Evolutionary conservation across 371 early-diverging fungal species (phyloP).

Genomic region (Vairimorpha ceranae): DNA sequence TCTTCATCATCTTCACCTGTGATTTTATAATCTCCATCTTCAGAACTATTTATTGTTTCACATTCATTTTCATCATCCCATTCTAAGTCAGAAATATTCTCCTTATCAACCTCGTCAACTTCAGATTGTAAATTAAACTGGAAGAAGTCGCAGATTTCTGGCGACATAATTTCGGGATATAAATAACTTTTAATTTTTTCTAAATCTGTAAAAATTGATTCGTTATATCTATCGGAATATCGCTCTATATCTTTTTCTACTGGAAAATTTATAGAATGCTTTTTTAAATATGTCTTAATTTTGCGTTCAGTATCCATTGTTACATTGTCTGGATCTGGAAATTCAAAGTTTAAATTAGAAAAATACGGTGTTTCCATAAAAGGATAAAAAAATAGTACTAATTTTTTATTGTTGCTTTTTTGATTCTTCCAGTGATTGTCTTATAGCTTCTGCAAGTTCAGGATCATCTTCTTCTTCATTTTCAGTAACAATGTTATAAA

Average conservation of each 20-base stretch:
- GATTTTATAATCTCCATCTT: conserved; percentile 19
- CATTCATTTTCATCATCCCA: background rate
- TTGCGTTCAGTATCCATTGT: conserved; percentile 14
- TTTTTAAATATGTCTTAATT: conserved; percentile 35
- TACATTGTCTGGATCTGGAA: conserved; percentile 10
- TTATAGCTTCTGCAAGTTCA: conserved; percentile 54
- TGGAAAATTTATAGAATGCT: conserved; percentile 29
- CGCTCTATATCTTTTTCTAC: conserved; percentile 32
- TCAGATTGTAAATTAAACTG: conserved; percentile 1
- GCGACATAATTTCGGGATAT: conserved; percentile 9
- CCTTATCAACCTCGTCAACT: conserved; percentile 16
- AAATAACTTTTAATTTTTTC: conserved; percentile 9
- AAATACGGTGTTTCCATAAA: background rate
- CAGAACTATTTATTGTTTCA: background rate
- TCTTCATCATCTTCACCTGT: conserved; percentile 5
- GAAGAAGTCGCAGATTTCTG: conserved; percentile 17
- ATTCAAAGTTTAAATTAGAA: conserved; percentile 23
- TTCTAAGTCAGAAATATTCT: conserved; percentile 13
- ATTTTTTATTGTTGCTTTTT: conserved; percentile 16
- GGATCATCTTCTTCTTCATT: conserved; percentile 45
- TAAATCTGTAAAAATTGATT: conserved; percentile 3
- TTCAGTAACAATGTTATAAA: conserved; percentile 6
- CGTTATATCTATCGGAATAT: conserved; percentile 43
- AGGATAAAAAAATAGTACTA: background rate
- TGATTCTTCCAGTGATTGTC: conserved; percentile 37